phyloP scores from a whole-genome alignment of 1,139 yeast genomes.

The Suhomyces bribrorum region DNA sequence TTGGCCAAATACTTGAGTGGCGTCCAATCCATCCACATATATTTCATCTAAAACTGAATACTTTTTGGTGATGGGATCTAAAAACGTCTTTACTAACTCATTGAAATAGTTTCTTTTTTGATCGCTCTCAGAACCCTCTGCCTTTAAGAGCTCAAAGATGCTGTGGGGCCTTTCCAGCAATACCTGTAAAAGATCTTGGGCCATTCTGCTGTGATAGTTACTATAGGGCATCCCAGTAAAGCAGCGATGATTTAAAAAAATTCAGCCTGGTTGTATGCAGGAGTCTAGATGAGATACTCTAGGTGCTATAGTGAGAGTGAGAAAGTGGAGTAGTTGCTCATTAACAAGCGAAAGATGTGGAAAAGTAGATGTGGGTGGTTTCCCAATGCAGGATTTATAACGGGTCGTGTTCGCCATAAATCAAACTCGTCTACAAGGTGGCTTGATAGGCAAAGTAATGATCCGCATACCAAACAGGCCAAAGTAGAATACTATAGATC shows the following conservation, averaged over 20 bases:
- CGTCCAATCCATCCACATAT: conserved; percentile 81
- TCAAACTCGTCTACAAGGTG: conserved; percentile 65
- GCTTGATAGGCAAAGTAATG: conserved; percentile 69
- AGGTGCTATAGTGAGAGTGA: too few relatives aligned
- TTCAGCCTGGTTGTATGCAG: conserved; percentile 7
- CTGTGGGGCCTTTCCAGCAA: conserved; percentile 29
- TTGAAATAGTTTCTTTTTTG: conserved; percentile 26
- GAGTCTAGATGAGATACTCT: not conserved
- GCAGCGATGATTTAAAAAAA: conserved; percentile 13
- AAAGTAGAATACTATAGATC: conserved; percentile 65
- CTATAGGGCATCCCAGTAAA: not conserved
- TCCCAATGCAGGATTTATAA: not conserved
- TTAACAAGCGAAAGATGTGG: too few relatives aligned
- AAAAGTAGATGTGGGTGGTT: not conserved
- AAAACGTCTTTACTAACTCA: conserved; percentile 48
- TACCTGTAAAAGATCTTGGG: conserved; percentile 21
- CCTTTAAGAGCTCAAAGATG: conserved; percentile 25
- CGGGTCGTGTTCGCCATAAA: conserved; percentile 12
- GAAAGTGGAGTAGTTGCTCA: too few relatives aligned
- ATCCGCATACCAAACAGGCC: conserved; percentile 66
- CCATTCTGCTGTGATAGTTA: conserved; percentile 14
- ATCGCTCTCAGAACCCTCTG: conserved; percentile 11
- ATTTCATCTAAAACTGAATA: conserved; percentile 80
- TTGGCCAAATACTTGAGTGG: conserved; percentile 93
- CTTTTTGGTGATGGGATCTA: conserved; percentile 65